Conservation (phyloP, 441 rosid species). For the Monsonia emarginata region DNA sequence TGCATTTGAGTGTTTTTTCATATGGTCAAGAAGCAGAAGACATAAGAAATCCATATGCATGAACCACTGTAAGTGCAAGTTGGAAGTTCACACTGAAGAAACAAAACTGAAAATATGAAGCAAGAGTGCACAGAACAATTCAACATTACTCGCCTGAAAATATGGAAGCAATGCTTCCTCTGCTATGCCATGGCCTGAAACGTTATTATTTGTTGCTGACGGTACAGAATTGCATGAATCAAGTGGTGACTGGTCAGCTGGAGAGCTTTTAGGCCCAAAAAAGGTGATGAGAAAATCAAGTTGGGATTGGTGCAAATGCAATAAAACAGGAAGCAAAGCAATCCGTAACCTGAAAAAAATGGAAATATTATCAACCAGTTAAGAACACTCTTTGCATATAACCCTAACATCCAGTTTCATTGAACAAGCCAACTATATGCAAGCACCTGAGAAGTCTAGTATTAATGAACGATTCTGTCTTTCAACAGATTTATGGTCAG, state of each 20-base stretch:
- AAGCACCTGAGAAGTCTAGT: background rate
- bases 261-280: slow-evolving; percentile 49
- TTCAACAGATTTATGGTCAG: background rate
- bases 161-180: slow-evolving; percentile 94
- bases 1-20: background rate
- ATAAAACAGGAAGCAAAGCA: slow-evolving; percentile 68
- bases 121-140: slow-evolving; percentile 2
- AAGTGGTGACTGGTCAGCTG: slow-evolving; percentile 35
- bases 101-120: slow-evolving; percentile 2
- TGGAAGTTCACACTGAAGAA: slow-evolving; percentile 5
- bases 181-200: slow-evolving; percentile 39
- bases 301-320: slow-evolving; percentile 95
- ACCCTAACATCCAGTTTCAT: background rate
- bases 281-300: slow-evolving; percentile 78
- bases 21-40: background rate
- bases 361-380: slow-evolving; percentile 16
- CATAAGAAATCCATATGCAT: background rate
- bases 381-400: background rate
- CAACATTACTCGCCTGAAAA: slow-evolving; percentile 61
- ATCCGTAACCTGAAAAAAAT: slow-evolving; percentile 52
- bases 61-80: background rate
- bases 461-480: no score
- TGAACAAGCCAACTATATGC: background rate
- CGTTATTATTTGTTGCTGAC: slow-evolving; percentile 21
- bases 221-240: slow-evolving; percentile 31